Base-by-base conservation (phyloP, 129 eudicot species). In the Helianthus tuberosus region DNA sequence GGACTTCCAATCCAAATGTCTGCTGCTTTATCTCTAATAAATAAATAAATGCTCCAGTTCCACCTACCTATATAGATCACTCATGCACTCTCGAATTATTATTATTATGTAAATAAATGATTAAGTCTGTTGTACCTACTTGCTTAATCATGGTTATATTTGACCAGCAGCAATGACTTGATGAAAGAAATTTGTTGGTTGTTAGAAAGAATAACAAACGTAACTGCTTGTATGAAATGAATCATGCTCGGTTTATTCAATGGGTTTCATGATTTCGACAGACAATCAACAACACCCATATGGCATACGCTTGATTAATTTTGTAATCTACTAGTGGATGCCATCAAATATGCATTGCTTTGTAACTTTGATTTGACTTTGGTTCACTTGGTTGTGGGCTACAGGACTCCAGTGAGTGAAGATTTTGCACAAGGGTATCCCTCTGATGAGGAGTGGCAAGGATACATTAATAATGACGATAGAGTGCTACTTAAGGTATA, bases 381-480 rank as follows among this genome's bases (percentile, higher is more conserved):
- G 23, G n/a, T n/a, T n/a, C n/a, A n/a, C n/a, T n/a, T n/a, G n/a
- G 12, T 62, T 53, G 66, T 67, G 59, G 79, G 79, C 48, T 76
- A 36, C 76, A 90, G 98, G 91, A 88, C 89, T 52, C 96, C 97
- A 0, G 85, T 85, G 29, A 86, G 81, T 36, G 87, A 86, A 38
- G 88, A 83, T 13, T 86, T 90, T 80, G 93, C 93, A 2, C 84
- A 83, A 59, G 96, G 97, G 69, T 94, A 94, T 82, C 97, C 98
- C 13, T 94, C 98, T 10, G 96, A 90, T 82, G 98, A 89, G 46
- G 86, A 86, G 64, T 94, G 98, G 98, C 86, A 94, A 68, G 98
- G 98, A 17, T 94, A 94, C 77, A 88, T 94, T 3, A 88, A 94
- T 68, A 88, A 90, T 73, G 72, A 90, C 38, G 98, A 94, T 76